Percentiles rank a stretch among this genome's conserved stretches.
phyloP scores from a whole-genome alignment of 1,284 basidiomycete species.

The Cutaneotrichosporon dermatis region DNA sequence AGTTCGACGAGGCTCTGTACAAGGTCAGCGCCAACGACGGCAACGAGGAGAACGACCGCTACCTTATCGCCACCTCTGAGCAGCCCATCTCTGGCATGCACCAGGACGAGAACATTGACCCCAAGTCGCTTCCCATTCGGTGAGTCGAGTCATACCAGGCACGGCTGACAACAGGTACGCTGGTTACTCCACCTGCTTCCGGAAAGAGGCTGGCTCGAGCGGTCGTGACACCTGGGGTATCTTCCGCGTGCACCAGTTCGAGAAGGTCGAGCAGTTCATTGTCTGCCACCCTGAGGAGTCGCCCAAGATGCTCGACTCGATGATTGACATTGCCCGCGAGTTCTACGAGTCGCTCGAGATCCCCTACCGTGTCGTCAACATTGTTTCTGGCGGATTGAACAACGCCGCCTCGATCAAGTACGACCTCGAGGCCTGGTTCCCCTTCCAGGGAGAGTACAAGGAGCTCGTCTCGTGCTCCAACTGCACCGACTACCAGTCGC shows the following conservation, averaged over 20 bases:
- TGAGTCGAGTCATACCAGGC: slow-evolving; percentile 53
- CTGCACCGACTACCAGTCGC: slow-evolving; percentile 90
- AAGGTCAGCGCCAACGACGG: slow-evolving; percentile 61
- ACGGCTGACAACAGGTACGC: slow-evolving; percentile 50
- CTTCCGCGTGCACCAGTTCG: slow-evolving; percentile 99
- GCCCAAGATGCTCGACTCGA: slow-evolving; percentile 88
- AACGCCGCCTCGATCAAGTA: slow-evolving; percentile 95
- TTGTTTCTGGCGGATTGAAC: slow-evolving; percentile 94
- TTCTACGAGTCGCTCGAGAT: slow-evolving; percentile 94
- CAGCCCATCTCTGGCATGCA: slow-evolving; percentile 96
- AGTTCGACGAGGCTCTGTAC: slow-evolving; percentile 98
- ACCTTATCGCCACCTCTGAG: slow-evolving; percentile 97
- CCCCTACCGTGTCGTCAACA: slow-evolving; percentile 89
- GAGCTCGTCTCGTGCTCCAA: slow-evolving; percentile 89
- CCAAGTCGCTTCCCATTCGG: slow-evolving; percentile 79
- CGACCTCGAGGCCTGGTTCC: slow-evolving; percentile 99
- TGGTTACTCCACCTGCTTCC: slow-evolving; percentile 87
- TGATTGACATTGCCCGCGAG: slow-evolving; percentile 83
- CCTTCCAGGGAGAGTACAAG: slow-evolving; percentile 94
- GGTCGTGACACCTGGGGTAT: slow-evolving; percentile 99
- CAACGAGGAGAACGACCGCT: slow-evolving; percentile 91
- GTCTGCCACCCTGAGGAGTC: slow-evolving; percentile 91
- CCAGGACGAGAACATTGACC: slow-evolving; percentile 96
- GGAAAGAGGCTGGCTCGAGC: slow-evolving; percentile 95
- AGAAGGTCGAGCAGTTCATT: slow-evolving; percentile 95